phyloP scores from a whole-genome alignment of 192 early-diverging fungal species.

The Entomortierella beljakovae region DNA sequence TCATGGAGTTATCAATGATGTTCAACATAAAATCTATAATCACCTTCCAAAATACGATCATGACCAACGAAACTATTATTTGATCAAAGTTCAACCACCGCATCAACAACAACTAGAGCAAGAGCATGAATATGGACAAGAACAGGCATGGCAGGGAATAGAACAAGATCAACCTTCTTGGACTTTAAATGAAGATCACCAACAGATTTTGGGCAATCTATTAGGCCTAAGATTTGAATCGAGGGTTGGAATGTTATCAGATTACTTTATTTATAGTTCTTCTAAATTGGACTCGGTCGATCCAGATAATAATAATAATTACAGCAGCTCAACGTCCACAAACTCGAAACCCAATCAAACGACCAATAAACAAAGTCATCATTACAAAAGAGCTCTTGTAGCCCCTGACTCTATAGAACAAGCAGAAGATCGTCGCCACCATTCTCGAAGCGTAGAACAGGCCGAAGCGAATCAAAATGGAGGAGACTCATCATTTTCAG shows the following conservation, averaged over 20 bases:
- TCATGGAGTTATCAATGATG: background rate
- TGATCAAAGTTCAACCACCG: conserved; percentile 20
- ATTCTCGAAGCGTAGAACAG: background rate
- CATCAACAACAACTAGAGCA: conserved; percentile 1
- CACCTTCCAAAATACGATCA: conserved; percentile 19
- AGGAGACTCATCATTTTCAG: background rate
- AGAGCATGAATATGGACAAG: background rate
- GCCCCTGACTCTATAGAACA: background rate
- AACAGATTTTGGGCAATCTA: conserved; percentile 18
- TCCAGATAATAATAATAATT: background rate
- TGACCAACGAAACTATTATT: conserved; percentile 23
- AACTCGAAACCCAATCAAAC: background rate
- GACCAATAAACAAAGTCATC: background rate
- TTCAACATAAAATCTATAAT: background rate
- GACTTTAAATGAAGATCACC: conserved; percentile 13
- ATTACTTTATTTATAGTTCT: conserved; percentile 39
- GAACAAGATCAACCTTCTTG: background rate
- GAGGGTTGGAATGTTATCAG: conserved; percentile 23
- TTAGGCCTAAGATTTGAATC: conserved; percentile 33
- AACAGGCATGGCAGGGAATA: background rate
- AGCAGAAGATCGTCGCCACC: no score
- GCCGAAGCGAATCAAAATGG: background rate
- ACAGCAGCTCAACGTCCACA: background rate
- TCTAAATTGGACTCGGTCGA: background rate
- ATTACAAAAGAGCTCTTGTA: conserved; percentile 1